Base-by-base conservation (phyloP, 2,329 filamentous ascomycete species). In the Colletotrichum australisinense region DNA sequence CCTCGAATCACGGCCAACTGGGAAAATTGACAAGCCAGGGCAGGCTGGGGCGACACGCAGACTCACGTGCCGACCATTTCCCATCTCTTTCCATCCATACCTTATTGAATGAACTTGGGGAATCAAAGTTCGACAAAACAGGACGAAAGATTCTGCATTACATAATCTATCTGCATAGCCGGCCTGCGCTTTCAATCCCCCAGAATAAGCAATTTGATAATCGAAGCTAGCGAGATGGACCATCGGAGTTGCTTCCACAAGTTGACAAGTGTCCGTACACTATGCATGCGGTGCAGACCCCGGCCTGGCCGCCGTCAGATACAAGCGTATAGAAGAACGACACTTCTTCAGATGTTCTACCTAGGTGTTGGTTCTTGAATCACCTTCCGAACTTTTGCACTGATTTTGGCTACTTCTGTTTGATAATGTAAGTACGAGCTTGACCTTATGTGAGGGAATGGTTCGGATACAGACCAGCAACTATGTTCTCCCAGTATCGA, bases 21-120 rank as follows among this genome's bases (percentile, higher is more conserved):
- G 52, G 64, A 58, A 68, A 55, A 69, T 69, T 67, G 57, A 69
- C 69, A 72, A 30, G 64, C 64, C 58, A 63, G 64, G 64, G 65
- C 22, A 63, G 26, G 57, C 69, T 26, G 49, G 69, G 52, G 7
- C 46, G 19, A 38, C 28, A 22, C 57, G n/a, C 57, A 67, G 57
- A 67, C 69, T 72, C 64, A 68, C 49, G 26, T 63, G 32, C 38
- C 28, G 9, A 49, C 46, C 38, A 56, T 57, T 56, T 52, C 22
- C 38, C 24, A 46, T 24, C 42, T 38, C 19, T 49, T 8, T 9
- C 30, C 16, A 12, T 9, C n/a, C 52, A 24, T 24, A 24, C 11
- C 26, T 28, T 28, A 28, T 6, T 53, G 11, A 9, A 12, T 35
- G 26, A 63, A 63, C 7, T 42, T 49, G 42, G 42, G 19, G 42